Base-by-base conservation (phyloP, 2,329 filamentous ascomycete genomes). In the Apiospora hydei region DNA sequence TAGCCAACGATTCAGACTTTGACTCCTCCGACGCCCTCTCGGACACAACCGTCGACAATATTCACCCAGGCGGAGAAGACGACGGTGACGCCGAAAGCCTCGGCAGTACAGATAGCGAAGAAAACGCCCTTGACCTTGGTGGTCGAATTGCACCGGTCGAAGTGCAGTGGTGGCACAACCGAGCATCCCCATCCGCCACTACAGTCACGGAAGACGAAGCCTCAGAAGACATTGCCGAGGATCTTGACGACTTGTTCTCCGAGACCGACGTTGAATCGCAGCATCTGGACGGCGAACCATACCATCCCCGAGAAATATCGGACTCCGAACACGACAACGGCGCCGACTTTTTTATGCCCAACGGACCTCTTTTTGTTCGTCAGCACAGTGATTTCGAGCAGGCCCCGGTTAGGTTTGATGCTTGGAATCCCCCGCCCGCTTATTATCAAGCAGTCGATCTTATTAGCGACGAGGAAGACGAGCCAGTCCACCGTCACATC, bases 391-490 rank as follows among this genome's bases (percentile, higher is more conserved):
- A 34, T 30, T 61, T 21, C 2, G 53, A 61, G 26, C 26, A 61
- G 11, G 34, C 34, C 21, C 57, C 57, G 8, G 57, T 10, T 21
- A 18, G 7, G 3, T n/a, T 61, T 64, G 21, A 18, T 10, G 57
- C 10, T 41, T 64, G 57, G 57, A 30, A n/a, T 21, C 57, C 57
- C 14, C 18, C 34, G 18, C 57, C 57, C 18, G 57, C 57, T n/a
- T 41, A 41, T 34, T 34, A 61, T 34, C 53, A 67, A 44, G 34
- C 64, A 24, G 64, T 67, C 38, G 64, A 67, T 8, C 64, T 67
- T 18, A 38, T 67, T 11, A 67, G 64, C 46, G 67, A 69, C 67
- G 67, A 69, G 14, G 67, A 53, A 69, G 16, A 53, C 67, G 67
- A 53, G 64, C 38, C 34, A 7, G 10, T 24, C 64, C 38, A 24